Evolutionary conservation across 495 filamentous ascomycete genomes (phyloP).

Genomic region (Hypomontagnella submonticulosa): DNA sequence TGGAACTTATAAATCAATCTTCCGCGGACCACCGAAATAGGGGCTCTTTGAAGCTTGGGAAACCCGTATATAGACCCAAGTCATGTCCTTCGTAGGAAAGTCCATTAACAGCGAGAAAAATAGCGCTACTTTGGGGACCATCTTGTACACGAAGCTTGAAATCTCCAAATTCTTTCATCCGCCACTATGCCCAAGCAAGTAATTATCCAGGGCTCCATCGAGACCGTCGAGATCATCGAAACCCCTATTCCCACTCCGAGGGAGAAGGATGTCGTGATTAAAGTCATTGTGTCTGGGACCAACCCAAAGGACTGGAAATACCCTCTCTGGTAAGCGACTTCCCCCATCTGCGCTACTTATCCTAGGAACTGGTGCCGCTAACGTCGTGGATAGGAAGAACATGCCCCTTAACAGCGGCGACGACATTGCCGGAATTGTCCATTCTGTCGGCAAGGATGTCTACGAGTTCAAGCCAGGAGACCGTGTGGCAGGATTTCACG

Average conservation of each 20-base stretch:
- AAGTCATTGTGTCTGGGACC: slow-evolving; percentile 36
- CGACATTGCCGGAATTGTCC: slow-evolving; percentile 56
- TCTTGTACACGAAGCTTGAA: background rate
- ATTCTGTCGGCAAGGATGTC: slow-evolving; percentile 52
- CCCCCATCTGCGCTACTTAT: background rate
- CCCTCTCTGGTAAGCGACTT: slow-evolving; percentile 3
- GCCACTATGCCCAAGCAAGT: slow-evolving; percentile 35
- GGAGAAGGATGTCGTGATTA: slow-evolving; percentile 58
- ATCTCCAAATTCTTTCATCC: background rate
- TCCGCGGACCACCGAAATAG: too few species aligned
- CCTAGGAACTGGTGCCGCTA: background rate
- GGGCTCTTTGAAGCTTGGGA: too few species aligned
- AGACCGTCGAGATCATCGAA: slow-evolving; percentile 16
- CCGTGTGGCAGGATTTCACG: slow-evolving; percentile 55
- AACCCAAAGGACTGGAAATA: slow-evolving; percentile 52
- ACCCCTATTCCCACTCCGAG: slow-evolving; percentile 23
- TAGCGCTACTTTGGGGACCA: too few species aligned
- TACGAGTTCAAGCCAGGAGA: slow-evolving; percentile 57
- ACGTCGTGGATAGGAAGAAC: slow-evolving; percentile 8
- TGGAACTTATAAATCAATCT: too few species aligned
- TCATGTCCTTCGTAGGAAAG: too few species aligned
- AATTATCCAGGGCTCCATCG: slow-evolving; percentile 20
- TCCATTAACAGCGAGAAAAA: too few species aligned
- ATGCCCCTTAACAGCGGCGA: slow-evolving; percentile 50
- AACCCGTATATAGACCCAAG: too few species aligned